These are phyloP conservation scores for Escallonia herrerae DNA, from an alignment of 129 eudicot species.

Conservation along the genomic window DNA sequence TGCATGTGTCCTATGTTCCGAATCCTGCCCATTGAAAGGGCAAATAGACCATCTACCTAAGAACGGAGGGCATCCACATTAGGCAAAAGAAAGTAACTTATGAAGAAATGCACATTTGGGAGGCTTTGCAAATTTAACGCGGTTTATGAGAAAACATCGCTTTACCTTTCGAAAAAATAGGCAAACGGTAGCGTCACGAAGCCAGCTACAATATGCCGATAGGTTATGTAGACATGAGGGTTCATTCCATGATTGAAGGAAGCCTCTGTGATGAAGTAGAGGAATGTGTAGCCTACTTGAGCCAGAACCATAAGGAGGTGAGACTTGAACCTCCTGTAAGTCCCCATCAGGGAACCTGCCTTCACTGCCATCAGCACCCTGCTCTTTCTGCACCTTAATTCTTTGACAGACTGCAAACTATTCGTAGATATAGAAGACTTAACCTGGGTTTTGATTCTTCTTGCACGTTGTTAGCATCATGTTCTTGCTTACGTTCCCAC, in stretches of 20 bases:
- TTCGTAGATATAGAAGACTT: background rate
- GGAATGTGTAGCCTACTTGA: constrained; percentile 47
- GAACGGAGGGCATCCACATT: no score
- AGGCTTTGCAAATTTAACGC: no score
- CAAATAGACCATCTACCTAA: no score
- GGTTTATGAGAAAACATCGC: background rate
- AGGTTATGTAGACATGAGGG: constrained; percentile 61
- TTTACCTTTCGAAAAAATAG: constrained; percentile 62
- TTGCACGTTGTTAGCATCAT: constrained; percentile 20
- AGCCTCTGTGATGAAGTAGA: constrained; percentile 63
- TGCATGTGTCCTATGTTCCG: no score
- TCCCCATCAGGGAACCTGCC: background rate
- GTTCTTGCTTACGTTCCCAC: constrained; percentile 10
- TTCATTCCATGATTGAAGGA: constrained; percentile 73
- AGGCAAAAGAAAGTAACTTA: no score
- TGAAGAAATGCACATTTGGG: no score
- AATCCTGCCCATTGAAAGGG: no score
- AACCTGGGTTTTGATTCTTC: constrained; percentile 7
- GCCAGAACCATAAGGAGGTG: constrained; percentile 54
- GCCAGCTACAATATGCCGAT: constrained; percentile 54
- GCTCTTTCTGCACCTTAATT: background rate
- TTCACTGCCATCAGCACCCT: constrained; percentile 4
- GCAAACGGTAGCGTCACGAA: constrained; percentile 53
- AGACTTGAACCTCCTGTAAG: constrained; percentile 41
- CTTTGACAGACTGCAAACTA: background rate